These are phyloP conservation scores for Neurospora sp. DNA, from an alignment of 495 filamentous ascomycete genomes.

Conservation along the genomic window DNA sequence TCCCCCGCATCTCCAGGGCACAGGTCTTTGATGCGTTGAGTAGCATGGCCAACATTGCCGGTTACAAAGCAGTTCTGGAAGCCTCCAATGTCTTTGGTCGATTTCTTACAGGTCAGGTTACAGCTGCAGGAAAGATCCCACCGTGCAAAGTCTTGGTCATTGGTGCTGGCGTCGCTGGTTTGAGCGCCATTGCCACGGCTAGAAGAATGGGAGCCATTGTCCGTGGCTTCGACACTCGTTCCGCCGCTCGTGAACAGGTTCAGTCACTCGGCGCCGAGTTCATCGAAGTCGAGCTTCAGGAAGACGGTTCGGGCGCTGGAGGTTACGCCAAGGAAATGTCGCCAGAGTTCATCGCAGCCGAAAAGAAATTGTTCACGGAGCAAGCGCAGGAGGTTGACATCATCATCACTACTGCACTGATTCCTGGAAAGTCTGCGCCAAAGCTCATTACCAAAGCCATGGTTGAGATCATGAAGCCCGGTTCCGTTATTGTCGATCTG, in stretches of 20 bases:
- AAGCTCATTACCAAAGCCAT: slow-evolving; percentile 70
- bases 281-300: slow-evolving; percentile 71
- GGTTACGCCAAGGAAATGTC: slow-evolving; percentile 86
- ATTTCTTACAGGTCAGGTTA: slow-evolving; percentile 74
- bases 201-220: slow-evolving; percentile 75
- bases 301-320: slow-evolving; percentile 71
- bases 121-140: slow-evolving; percentile 72
- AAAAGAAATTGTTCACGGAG: slow-evolving; percentile 78
- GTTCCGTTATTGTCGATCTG: slow-evolving; percentile 71
- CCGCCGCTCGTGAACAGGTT: slow-evolving; percentile 71
- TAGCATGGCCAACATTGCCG: slow-evolving; percentile 82
- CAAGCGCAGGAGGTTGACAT: slow-evolving; percentile 79
- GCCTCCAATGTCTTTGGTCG: slow-evolving; percentile 75
- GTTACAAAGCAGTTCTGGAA: slow-evolving; percentile 76
- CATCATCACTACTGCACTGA: slow-evolving; percentile 73
- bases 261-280: slow-evolving; percentile 78
- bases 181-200: slow-evolving; percentile 73
- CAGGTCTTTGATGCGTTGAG: slow-evolving; percentile 73
- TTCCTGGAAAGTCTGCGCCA: slow-evolving; percentile 65
- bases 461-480: slow-evolving; percentile 71
- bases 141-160: slow-evolving; percentile 77
- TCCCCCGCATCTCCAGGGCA: slow-evolving; percentile 72
- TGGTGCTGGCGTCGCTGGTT: slow-evolving; percentile 69
- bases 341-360: slow-evolving; percentile 76
- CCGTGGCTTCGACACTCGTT: slow-evolving; percentile 70